Evolutionary conservation across 495 filamentous ascomycete species (phyloP).

Genomic region (Tuber indicum): DNA sequence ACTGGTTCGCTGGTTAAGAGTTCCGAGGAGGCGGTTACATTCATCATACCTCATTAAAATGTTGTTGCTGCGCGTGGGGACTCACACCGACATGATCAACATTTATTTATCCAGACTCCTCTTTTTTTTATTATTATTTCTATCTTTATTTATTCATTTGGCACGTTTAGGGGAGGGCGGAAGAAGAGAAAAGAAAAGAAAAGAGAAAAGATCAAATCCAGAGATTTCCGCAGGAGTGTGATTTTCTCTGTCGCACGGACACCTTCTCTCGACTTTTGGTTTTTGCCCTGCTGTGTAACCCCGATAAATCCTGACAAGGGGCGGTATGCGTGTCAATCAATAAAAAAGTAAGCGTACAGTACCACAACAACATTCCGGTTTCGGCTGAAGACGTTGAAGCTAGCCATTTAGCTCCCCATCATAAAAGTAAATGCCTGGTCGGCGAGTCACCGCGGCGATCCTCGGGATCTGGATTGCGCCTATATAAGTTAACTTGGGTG

Average conservation of each 20-base stretch:
- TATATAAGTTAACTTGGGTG: too few species aligned
- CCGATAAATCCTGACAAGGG: neutral
- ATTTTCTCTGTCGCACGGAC: neutral
- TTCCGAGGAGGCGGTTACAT: neutral
- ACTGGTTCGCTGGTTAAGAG: neutral
- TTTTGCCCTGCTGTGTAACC: neutral
- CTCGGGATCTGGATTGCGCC: too few species aligned
- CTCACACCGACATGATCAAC: neutral
- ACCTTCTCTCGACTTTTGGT: neutral
- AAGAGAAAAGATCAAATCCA: neutral
- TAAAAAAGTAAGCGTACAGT: too few species aligned
- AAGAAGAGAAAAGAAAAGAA: neutral
- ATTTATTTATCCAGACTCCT: neutral
- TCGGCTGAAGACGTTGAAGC: neutral
- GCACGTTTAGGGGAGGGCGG: neutral
- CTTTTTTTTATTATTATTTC: too few species aligned
- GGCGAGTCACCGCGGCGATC: too few species aligned
- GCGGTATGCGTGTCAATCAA: neutral
- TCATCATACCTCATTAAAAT: neutral
- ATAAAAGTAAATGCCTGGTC: neutral
- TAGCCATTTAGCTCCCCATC: neutral
- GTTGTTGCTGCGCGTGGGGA: neutral
- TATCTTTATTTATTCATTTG: neutral
- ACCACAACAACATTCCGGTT: neutral
- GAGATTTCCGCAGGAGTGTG: neutral